These are phyloP conservation scores for Plasmodium ovale DNA, from an alignment of 169 alveolate genomes.

Conservation along the genomic window DNA sequence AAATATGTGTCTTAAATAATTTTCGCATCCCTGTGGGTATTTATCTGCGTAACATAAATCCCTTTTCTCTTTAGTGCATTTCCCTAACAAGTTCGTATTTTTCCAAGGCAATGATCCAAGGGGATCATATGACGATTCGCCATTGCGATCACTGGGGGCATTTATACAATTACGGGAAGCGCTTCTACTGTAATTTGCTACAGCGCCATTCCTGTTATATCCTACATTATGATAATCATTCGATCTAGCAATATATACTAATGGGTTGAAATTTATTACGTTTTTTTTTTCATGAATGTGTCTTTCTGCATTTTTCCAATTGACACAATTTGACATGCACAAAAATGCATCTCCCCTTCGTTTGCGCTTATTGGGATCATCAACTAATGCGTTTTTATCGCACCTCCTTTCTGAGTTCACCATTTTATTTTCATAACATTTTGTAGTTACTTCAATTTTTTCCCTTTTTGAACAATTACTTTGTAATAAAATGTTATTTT, in stretches of 20 bases:
- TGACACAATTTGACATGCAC: neutral
- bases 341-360: neutral
- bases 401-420: neutral
- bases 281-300: neutral
- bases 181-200: neutral
- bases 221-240: neutral
- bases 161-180: neutral
- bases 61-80: neutral
- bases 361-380: neutral
- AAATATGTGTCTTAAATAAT: neutral
- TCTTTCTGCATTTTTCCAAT: neutral
- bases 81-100: neutral
- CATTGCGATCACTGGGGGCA: neutral
- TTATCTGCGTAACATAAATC: neutral
- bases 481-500: neutral
- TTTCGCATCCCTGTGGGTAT: neutral
- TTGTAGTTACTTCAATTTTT: neutral
- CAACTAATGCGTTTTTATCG: neutral
- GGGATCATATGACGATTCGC: conserved; percentile 1
- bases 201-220: neutral
- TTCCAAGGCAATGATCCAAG: neutral
- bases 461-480: neutral
- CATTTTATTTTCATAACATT: neutral
- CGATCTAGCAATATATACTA: conserved; percentile 1
- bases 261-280: conserved; percentile 28